A percentile compares a stretch with the other conserved stretches of the same genome.
Conservation (phyloP, 306 rosid species). For the Cicer yamashitae region DNA sequence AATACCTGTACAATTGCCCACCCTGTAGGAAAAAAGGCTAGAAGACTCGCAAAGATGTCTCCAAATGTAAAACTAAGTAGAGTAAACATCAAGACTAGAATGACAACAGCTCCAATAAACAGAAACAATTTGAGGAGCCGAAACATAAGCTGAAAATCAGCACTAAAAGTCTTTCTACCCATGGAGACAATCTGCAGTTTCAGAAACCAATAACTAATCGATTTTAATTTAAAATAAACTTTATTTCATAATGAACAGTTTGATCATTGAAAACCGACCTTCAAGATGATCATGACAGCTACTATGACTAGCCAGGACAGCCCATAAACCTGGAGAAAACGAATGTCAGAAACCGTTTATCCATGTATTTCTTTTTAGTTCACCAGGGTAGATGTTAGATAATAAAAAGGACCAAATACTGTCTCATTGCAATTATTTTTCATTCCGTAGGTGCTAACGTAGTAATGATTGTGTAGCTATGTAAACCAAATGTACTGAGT, state of each 20-base stretch:
- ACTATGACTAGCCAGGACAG: conserved; percentile 93
- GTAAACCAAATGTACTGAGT: not conserved
- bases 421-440: not conserved
- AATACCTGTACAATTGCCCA: conserved; percentile 92
- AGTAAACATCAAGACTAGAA: conserved; percentile 64
- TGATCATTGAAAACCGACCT: conserved; percentile 58
- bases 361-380: not conserved
- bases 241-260: conserved; percentile 34
- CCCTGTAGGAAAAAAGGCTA: conserved; percentile 92
- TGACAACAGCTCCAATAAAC: conserved; percentile 65
- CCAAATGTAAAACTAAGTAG: conserved; percentile 70
- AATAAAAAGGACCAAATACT: conserved; percentile 9
- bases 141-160: conserved; percentile 98
- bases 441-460: not conserved
- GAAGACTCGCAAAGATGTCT: conserved; percentile 80
- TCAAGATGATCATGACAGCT: conserved; percentile 75
- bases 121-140: conserved; percentile 80
- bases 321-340: conserved; percentile 78
- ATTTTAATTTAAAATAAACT: conserved; percentile 19
- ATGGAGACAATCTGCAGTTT: conserved; percentile 80
- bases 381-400: conserved; percentile 9
- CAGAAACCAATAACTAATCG: conserved; percentile 40
- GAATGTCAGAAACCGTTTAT: conserved; percentile 39
- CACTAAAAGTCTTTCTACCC: conserved; percentile 94
- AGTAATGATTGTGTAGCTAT: not conserved